Base-by-base conservation (phyloP, 23 red algal species). In the Gracilaria vermiculophylla region DNA sequence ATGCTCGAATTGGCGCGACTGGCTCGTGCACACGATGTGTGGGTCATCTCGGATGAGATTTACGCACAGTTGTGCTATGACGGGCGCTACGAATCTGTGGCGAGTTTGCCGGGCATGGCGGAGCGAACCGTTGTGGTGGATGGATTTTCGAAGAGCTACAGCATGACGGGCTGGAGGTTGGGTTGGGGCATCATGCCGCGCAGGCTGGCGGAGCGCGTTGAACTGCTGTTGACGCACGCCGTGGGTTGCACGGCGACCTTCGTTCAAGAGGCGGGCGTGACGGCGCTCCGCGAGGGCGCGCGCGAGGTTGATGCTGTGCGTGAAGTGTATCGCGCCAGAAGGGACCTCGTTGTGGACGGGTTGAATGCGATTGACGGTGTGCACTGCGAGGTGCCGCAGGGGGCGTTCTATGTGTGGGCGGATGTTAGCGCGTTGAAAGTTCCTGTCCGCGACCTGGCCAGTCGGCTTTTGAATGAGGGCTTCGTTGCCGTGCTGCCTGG, bases 91-190 rank as follows among this genome's bases (percentile, higher is more conserved):
- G 52, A 55, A 28, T 86, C 75, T 33, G 85, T 84, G 39, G 90
- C 40, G 13, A 92, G 66, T 19, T 39, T 92, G 43, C 57, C 78
- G 0, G 92, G 87, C 8, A 92, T 98, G 87, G 69, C 47, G 51
- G 87, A 86, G 11, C 85, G 96, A 13, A 94, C 91, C 0, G 86
- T 98, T 44, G 87, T 98, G 23, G 90, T 98, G 70, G 96, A 98
- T 62, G 96, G 96, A 3, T 94, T 98, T 84, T 98, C 96, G 21
- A 98, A 98, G 64, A 93, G 92, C 75, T 98, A 82, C 62, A 73
- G 88, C 42, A 98, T 98, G 96, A 98, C 96, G 5, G 96, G 96
- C 12, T 98, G 91, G 78, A 92, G 96, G 32, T 53, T 98, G 48
- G 96, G 96, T 4, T 98, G 88, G 78, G 96, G 87, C 1, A 86